Evolutionary conservation across 495 filamentous ascomycete genomes (phyloP).

Genomic region (Tuber aestivum): DNA sequence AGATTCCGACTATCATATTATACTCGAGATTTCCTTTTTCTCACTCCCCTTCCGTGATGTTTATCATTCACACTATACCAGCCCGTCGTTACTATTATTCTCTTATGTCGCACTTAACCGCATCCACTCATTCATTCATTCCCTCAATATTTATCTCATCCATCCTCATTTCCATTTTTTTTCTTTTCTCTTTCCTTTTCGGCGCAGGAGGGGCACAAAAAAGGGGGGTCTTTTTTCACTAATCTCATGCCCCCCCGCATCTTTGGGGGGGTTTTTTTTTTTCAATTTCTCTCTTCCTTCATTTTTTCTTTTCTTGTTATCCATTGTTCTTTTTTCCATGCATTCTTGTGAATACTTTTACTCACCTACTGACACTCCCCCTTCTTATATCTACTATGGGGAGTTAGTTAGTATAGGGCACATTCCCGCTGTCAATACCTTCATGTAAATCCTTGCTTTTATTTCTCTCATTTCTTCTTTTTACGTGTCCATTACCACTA

Average conservation of each 20-base stretch:
- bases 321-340: not conserved
- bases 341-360: constrained; percentile 2
- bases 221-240: not conserved
- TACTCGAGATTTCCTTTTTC: not conserved
- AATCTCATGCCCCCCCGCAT: not conserved
- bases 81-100: not conserved
- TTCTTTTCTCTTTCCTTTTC: not conserved
- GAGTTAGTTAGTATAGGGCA: not conserved
- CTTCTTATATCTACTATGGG: not conserved
- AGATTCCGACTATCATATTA: not conserved
- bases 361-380: not conserved
- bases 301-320: not conserved
- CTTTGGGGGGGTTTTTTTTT: not conserved
- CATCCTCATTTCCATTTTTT: not conserved
- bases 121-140: not conserved
- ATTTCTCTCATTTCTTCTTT: not conserved
- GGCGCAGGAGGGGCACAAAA: not conserved
- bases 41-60: not conserved
- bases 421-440: constrained; percentile 2
- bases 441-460: not conserved
- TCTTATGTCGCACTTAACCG: not conserved
- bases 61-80: not conserved
- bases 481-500: not conserved
- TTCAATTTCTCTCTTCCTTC: not conserved
- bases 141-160: not conserved